Evolutionary conservation across 805 yeast species (phyloP), one percentile per base, ranked within the genome.

Genomic region (Limtongozyma cylindracea): DNA sequence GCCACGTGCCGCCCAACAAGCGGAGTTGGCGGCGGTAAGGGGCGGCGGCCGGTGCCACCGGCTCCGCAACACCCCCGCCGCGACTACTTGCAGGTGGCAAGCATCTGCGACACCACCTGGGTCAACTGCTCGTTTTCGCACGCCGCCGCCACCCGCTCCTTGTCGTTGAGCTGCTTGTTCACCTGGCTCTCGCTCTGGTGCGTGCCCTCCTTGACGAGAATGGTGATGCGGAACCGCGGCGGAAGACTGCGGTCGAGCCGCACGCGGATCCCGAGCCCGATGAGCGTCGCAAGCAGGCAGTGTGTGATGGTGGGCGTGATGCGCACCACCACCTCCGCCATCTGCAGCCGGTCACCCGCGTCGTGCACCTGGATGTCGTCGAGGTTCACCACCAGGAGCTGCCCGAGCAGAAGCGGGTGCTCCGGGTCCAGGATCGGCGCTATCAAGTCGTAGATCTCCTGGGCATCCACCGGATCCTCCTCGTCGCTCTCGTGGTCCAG

Each of bases 231-330:
- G 49, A 61, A 82, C 25, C 93, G 51, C 4, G 78, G 65, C 2
- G 95, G 92, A 16, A 88, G 55, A 28, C 91, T 63, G 35, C 99
- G 52, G 29, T 84, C 94, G 20, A 88, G 51, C 17, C 99, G 54
- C 1, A 88, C 96, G 22, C 95, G 53, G 24, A 88, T 77, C 0
- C 98, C 96, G 18, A 88, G 55, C 0, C 99, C 99, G 26, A 88
- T 88, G 21, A 88, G 56, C 0, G 98, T 88, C 1, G 98, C 98
- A 28, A 88, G 53, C 1, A 94, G 78, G 41, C 99, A 88, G 38
- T 88, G 99, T 4, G 96, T 88, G 33, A 88, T 84, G 0, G 99
- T 88, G 1, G 99, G 99, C 0, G 99, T 88, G 28, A 88, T 88
- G 33, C 61, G 63, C 14, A 88, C 77, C 12, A 63, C 35, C 1